Base-by-base conservation (phyloP, 1,284 basidiomycete species). In the Heimioporus retisporus region DNA sequence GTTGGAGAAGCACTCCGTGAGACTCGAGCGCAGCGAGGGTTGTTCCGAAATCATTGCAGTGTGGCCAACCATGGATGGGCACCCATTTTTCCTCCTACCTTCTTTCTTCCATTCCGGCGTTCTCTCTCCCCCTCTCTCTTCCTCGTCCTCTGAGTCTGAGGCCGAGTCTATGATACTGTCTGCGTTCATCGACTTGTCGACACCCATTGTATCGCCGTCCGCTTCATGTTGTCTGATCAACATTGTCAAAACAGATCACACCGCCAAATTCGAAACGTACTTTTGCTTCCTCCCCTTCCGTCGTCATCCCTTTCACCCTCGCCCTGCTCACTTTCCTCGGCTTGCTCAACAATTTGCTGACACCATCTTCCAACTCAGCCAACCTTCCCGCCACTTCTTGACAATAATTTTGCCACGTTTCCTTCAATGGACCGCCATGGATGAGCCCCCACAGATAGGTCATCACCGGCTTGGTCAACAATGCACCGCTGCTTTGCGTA, bases 371-470 rank as follows among this genome's bases (percentile, higher is more conserved):
- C 59, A 90, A 74, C 70, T 86, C 83, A 50, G 88, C 85, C 64
- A 93, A 79, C 71, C 95, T 88, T 40, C 87, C 85, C 60, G 87
- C 87, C 48, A 93, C 83, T 69, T 90, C 86, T 48, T 86, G 82
- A 75, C 95, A 96, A 58, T 91, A 83, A 61, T 85, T 84, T 76
- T 94, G 86, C 92, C 95, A 99, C 65, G 93, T 89, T 1, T 85
- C 83, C 7, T 90, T 89, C 60, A 99, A 83, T 55, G 90, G 88
- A 0, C 96, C 96, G 0, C 96, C 97, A 73, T 98, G 92, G 79
- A 94, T 87, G 14, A 89, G 75, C 0, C 93, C 93, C 77, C n/a
- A n/a, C 95, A 99, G 97, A 81, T 99, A 97, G 0, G 96, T 98
- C 67, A 89, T 74, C 54, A 99, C 84, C 28, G 99, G 84, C 74